A percentile compares a stretch with the other conserved stretches of the same genome.
Evolutionary conservation across 345 rosid species (phyloP).

Genomic region (Salix exigua): DNA sequence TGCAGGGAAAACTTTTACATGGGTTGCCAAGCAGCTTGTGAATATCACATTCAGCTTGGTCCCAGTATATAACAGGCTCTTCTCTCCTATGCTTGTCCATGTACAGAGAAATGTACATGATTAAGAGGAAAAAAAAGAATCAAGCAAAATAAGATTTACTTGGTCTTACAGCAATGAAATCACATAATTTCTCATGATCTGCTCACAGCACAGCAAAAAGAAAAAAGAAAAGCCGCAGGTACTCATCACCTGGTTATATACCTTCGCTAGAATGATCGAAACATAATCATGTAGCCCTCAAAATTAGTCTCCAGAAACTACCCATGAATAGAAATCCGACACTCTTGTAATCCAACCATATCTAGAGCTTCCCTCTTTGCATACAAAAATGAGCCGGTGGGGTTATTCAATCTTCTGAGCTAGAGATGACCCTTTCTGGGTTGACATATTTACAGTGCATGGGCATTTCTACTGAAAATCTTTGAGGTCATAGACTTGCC

Average conservation of each 20-base stretch:
- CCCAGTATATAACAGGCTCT: not conserved
- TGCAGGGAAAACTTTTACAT: not conserved
- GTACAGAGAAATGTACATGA: not conserved
- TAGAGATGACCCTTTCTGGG: not conserved
- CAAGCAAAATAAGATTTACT: not conserved
- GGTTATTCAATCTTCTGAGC: not conserved
- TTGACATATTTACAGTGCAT: not conserved
- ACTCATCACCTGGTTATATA: not conserved
- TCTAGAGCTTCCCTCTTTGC: not conserved
- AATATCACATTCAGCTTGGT: not conserved
- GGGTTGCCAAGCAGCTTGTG: not conserved
- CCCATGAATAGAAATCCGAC: not conserved
- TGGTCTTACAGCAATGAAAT: not conserved
- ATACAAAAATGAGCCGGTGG: not conserved
- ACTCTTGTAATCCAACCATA: not conserved
- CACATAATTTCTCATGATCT: not conserved
- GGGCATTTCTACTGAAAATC: not conserved
- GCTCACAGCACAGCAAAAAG: not conserved
- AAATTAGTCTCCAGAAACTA: not conserved
- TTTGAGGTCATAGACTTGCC: not conserved
- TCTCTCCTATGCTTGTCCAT: not conserved
- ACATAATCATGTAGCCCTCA: not conserved
- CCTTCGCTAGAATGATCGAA: not conserved
- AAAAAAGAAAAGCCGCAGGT: not conserved
- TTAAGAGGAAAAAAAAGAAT: not conserved